These are phyloP conservation scores for Sechiopsis laciniata DNA, from an alignment of 306 rosid species.

Conservation along the genomic window DNA sequence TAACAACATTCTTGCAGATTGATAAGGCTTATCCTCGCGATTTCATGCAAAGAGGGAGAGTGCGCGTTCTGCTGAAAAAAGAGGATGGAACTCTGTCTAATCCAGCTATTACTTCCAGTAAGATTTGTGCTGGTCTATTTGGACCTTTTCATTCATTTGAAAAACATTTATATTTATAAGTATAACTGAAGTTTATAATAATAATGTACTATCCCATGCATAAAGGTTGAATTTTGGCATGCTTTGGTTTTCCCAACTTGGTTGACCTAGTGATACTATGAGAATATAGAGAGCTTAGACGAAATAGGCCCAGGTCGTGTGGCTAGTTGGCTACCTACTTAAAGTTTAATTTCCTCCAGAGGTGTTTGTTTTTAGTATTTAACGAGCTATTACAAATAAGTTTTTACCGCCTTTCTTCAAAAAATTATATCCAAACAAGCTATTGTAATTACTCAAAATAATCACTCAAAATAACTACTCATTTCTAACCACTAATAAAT, in stretches of 20 bases:
- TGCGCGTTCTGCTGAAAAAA: constrained; percentile 66
- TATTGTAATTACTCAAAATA: too few relatives aligned
- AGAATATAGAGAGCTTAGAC: too few relatives aligned
- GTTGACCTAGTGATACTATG: too few relatives aligned
- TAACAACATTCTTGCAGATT: constrained; percentile 30
- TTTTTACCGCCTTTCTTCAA: too few relatives aligned
- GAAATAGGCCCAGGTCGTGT: not conserved
- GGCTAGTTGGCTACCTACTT: too few relatives aligned
- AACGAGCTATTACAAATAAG: too few relatives aligned
- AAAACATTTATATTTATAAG: not conserved
- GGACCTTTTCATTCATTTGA: not conserved
- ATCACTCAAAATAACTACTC: too few relatives aligned
- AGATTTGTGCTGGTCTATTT: constrained; percentile 22
- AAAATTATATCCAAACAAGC: too few relatives aligned
- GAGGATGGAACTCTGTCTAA: constrained; percentile 71
- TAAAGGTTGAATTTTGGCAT: not conserved
- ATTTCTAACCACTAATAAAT: too few relatives aligned
- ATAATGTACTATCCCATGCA: not conserved
- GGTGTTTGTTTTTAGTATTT: too few relatives aligned
- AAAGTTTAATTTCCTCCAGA: too few relatives aligned
- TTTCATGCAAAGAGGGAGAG: constrained; percentile 85
- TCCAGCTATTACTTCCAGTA: constrained; percentile 61
- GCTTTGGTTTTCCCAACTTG: not conserved
- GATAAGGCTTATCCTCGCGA: constrained; percentile 91
- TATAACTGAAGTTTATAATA: not conserved